Base-by-base conservation (phyloP, 225 moss, liverwort and hornwort genomes). In the Takakia lepidozioides region DNA sequence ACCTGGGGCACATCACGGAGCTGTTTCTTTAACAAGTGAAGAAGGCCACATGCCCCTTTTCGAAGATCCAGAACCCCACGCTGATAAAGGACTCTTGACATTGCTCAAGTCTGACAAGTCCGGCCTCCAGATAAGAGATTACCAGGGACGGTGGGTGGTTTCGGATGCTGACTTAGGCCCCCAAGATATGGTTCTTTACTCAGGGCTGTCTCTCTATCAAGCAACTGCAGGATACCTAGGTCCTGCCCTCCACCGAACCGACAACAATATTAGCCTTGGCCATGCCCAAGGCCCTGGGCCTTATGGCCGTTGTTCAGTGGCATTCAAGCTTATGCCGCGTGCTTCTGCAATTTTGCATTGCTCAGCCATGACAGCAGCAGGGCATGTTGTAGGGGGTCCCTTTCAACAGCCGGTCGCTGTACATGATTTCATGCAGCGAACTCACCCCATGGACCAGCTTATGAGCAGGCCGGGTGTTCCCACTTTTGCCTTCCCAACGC, bases 401-500 rank as follows among this genome's bases (percentile, higher is more conserved):
- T 95, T 90, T 49, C 80, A 82, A 62, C 82, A 75, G 46, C 82
- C 84, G 9, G 77, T 90, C 29, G 73, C 77, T 0, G 95, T 95
- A 44, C 80, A 80, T 44, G 95, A 95, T 32, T 95, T 95, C 54
- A 95, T 95, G 90, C 80, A 85, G 63, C 86, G 90, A 22, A 66
- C 90, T 16, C 90, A 90, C 67, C 82, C 90, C 38, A 90, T 90
- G 95, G 95, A 95, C 69, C 95, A 95, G 71, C 74, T 95, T 19
- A 65, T 87, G 51, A 53, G 71, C 62, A 84, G 95, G 35, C 82
- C 95, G 3, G 87, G 84, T 4, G 58, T 85, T 38, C 76, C 86
- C 5, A 54, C 69, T 2, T 95, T 87, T 19, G 43, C 87, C 0
- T 95, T 84, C 49, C 64, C 87, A 28, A 25, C 86, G 35, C 90